Evolutionary conservation across 805 yeast genomes (phyloP), one percentile per base, ranked within the genome.

Genomic region (Kazachstania taianensis): DNA sequence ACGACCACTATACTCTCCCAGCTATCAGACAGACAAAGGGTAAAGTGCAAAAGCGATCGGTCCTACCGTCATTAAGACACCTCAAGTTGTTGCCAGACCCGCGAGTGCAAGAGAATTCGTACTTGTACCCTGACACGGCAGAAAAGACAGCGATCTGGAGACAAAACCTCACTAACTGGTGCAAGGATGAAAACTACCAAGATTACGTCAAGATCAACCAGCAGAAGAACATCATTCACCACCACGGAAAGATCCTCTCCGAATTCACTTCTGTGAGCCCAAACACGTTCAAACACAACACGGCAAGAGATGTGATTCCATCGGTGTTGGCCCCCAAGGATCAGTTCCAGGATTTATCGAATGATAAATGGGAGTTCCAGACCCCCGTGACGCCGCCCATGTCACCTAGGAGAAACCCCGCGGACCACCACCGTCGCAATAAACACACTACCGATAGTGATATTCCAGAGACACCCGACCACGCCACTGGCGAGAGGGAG

Each of bases 81-180:
- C 39, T 59, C 25, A 49, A 55, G 37, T 39, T 59, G 27, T 35
- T 57, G 19, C 59, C 58, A 3, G 48, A 55, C 37, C 55, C 49
- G 7, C 43, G 48, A 15, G 35, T 47, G 5, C 61, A 55, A 39
- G 56, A 55, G 37, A 45, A 49, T 32, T 52, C 62, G 8, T 42
- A 42, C 29, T 37, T 45, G 15, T 59, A 56, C 38, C 62, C 63
- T 8, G 63, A 59, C 33, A 59, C 63, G 3, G 53, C 61, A 12
- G 52, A 49, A 25, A 39, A 32, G 6, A 59, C 61, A 1, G 48
- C 57, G 14, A 26, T 44, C 16, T 57, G 62, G 62, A 54, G 48
- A 32, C 48, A 52, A 22, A 55, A 49, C 31, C 34, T 59, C 28
- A 34, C 53, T 16, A 41, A 38, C 24, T 59, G 62, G 62, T 59